These are phyloP conservation scores for Beauveria australis DNA, from an alignment of 2,329 filamentous ascomycete species.

Conservation along the genomic window DNA sequence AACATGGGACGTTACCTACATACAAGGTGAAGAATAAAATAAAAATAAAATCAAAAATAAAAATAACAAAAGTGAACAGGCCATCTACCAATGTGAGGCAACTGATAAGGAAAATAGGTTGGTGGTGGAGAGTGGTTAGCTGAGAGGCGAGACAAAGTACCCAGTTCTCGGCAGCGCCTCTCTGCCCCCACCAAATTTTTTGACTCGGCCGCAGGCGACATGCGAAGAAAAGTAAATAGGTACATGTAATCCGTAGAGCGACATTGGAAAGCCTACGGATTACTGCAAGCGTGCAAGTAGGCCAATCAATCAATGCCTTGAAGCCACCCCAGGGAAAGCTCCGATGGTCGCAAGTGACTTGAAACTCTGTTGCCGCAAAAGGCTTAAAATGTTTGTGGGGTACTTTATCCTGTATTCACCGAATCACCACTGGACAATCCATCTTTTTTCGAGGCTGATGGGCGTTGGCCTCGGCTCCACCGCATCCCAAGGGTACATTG, in stretches of 20 bases:
- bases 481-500: background rate
- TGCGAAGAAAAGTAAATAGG: background rate
- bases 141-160: background rate
- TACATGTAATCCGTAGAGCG: no score
- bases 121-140: background rate
- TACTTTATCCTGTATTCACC: background rate
- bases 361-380: background rate
- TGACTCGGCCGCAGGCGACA: constrained; percentile 6
- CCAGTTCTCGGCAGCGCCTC: background rate
- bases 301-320: no score
- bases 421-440: background rate
- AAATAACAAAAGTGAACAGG: background rate
- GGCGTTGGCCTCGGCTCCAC: background rate
- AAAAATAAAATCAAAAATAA: background rate
- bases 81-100: constrained; percentile 4
- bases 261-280: no score
- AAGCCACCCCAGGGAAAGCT: background rate
- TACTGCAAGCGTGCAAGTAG: no score
- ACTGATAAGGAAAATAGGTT: constrained; percentile 4
- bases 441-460: no score
- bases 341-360: constrained; percentile 7
- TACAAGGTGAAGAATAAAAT: background rate
- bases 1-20: constrained; percentile 1
- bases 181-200: background rate
- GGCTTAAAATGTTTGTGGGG: background rate